Percentiles rank a stretch among this genome's conserved stretches.
Conservation (phyloP, 495 filamentous ascomycete species). For the Hypoxylon fragiforme region DNA sequence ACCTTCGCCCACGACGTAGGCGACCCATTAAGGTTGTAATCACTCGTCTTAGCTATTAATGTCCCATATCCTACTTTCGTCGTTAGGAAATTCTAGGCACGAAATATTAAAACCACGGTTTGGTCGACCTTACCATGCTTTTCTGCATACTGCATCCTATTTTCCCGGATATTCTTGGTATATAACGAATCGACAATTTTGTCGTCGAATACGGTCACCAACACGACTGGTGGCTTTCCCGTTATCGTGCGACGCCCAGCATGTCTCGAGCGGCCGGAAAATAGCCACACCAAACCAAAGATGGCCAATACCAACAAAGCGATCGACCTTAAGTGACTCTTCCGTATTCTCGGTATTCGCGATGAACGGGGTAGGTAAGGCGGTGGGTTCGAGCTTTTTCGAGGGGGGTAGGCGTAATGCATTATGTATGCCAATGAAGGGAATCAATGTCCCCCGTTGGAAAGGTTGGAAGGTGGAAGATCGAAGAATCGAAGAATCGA, state of each 20-base stretch:
- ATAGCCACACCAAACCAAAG: conserved; percentile 64
- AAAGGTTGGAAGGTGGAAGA: not conserved
- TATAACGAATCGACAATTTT: conserved; percentile 63
- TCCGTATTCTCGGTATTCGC: conserved; percentile 62
- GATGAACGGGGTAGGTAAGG: conserved; percentile 61
- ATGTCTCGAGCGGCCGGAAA: conserved; percentile 50
- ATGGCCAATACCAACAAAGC: conserved; percentile 60
- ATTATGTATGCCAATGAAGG: conserved; percentile 53
- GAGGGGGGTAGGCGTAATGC: conserved; percentile 90
- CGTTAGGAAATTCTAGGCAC: conserved; percentile 9
- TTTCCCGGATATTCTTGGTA: conserved; percentile 71
- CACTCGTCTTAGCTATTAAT: conserved; percentile 73
- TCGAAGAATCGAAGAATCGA: too few relatives aligned
- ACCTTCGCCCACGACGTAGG: conserved; percentile 77
- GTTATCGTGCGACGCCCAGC: conserved; percentile 48
- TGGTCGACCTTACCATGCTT: conserved; percentile 72
- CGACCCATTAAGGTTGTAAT: conserved; percentile 73
- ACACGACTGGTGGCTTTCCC: conserved; percentile 78
- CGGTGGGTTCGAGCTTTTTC: conserved; percentile 74
- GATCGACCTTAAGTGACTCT: conserved; percentile 66
- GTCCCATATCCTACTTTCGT: conserved; percentile 72
- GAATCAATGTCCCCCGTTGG: conserved; percentile 1
- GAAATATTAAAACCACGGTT: not conserved
- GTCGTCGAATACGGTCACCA: conserved; percentile 83
- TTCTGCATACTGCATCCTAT: conserved; percentile 82